Percentiles rank a stretch among this genome's conserved stretches.
Evolutionary conservation across 129 eudicot species (phyloP).

Genomic region (Artemisia tridentata): DNA sequence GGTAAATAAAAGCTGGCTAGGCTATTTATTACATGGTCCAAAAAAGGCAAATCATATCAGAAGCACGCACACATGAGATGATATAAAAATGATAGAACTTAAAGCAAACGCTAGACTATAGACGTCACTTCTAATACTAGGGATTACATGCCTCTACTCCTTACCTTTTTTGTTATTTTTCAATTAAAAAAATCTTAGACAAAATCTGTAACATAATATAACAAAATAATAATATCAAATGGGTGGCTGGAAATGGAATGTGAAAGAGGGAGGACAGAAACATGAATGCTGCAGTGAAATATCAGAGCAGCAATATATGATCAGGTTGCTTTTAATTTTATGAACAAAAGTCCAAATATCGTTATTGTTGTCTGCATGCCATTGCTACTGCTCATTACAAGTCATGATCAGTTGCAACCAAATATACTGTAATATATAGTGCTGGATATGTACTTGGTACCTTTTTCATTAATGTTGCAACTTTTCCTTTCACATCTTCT

Average conservation of each 20-base stretch:
- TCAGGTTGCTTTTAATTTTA: conserved; percentile 31
- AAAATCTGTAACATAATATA: background rate
- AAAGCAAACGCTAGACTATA: conserved; percentile 14
- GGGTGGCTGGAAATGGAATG: conserved; percentile 34
- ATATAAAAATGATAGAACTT: conserved; percentile 7
- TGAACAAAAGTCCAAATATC: conserved; percentile 42
- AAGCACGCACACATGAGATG: conserved; percentile 28
- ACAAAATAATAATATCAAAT: conserved; percentile 1
- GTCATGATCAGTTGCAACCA: conserved; percentile 1
- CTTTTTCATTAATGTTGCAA: background rate
- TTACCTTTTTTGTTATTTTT: background rate
- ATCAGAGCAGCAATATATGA: conserved; percentile 14
- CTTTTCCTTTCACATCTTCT: background rate
- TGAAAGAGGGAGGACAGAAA: conserved; percentile 34
- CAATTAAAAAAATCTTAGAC: background rate
- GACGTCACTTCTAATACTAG: conserved; percentile 1
- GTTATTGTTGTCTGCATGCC: conserved; percentile 36
- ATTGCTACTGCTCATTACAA: background rate
- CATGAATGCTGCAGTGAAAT: conserved; percentile 34
- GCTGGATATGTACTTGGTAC: background rate
- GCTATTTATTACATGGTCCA: conserved; percentile 15
- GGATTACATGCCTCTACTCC: background rate
- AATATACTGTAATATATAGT: background rate
- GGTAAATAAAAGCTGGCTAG: conserved; percentile 9
- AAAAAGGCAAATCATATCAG: conserved; percentile 21